Percentiles rank a stretch among this genome's conserved stretches.
phyloP scores from a whole-genome alignment of 2,329 filamentous ascomycete species.

The Cytospora piceae region DNA sequence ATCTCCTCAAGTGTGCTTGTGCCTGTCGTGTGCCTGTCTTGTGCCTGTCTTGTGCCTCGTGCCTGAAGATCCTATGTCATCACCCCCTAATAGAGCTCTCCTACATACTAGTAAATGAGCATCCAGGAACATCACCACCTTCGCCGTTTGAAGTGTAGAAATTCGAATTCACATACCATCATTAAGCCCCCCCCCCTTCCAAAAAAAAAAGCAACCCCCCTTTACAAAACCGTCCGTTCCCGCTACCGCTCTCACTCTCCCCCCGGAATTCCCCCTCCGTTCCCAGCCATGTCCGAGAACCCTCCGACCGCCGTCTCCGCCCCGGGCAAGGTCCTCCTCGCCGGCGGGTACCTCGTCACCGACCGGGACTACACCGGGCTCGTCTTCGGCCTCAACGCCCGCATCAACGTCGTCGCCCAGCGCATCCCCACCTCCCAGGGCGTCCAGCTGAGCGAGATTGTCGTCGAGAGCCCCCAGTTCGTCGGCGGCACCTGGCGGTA shows the following conservation, averaged over 20 bases:
- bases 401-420: constrained; percentile 67
- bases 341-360: constrained; percentile 92
- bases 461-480: constrained; percentile 93
- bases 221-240: background rate
- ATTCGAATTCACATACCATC: background rate
- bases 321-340: constrained; percentile 92
- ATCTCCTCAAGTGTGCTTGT: background rate
- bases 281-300: constrained; percentile 32
- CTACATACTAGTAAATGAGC: background rate
- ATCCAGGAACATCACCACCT: constrained; percentile 5
- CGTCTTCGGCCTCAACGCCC: constrained; percentile 68
- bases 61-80: constrained; percentile 20
- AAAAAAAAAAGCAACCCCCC: no score
- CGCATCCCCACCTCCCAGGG: constrained; percentile 63
- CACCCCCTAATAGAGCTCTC: constrained; percentile 2
- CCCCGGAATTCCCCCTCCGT: background rate
- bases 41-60: constrained; percentile 3
- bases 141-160: constrained; percentile 25
- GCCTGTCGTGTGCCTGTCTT: background rate
- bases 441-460: constrained; percentile 71
- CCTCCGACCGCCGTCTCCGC: constrained; percentile 73
- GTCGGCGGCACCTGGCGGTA: constrained; percentile 86
- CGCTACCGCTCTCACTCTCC: no score
- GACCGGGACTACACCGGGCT: constrained; percentile 83
- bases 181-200: no score